Evolutionary conservation across 768 basidiomycete genomes (phyloP).

Genomic region (Sarcodon aspratus): DNA sequence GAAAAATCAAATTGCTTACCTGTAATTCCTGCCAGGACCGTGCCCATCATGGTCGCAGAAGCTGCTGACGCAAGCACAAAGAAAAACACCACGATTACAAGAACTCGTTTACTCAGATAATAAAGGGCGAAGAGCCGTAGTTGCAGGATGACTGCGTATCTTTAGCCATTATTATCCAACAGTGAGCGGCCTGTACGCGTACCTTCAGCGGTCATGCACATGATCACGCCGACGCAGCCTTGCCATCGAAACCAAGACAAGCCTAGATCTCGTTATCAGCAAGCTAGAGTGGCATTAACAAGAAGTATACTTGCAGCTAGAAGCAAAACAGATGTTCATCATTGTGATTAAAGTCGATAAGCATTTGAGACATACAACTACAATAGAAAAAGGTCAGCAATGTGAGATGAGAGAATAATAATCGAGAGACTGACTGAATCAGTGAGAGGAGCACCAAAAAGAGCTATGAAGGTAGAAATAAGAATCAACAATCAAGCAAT

Average conservation of each 20-base stretch:
- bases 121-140: constrained; percentile 56
- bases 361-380: constrained; percentile 8
- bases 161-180: background rate
- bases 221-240: constrained; percentile 46
- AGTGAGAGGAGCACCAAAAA: constrained; percentile 25
- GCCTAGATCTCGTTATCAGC: constrained; percentile 14
- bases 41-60: constrained; percentile 38
- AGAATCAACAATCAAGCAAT: background rate
- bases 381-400: background rate
- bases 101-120: constrained; percentile 37
- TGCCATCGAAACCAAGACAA: constrained; percentile 43
- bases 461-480: constrained; percentile 16
- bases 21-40: constrained; percentile 24
- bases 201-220: constrained; percentile 47
- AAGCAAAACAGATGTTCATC: background rate
- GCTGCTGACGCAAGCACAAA: constrained; percentile 28
- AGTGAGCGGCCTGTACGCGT: constrained; percentile 5
- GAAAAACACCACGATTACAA: constrained; percentile 30
- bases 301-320: constrained; percentile 2
- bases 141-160: constrained; percentile 39
- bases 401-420: background rate
- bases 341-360: background rate
- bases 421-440: constrained; percentile 7
- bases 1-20: constrained; percentile 20
- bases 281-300: background rate